Percentiles rank a stretch among this genome's conserved stretches.
Conservation (phyloP, 2,329 filamentous ascomycete genomes). For the Neurospora sp. region DNA sequence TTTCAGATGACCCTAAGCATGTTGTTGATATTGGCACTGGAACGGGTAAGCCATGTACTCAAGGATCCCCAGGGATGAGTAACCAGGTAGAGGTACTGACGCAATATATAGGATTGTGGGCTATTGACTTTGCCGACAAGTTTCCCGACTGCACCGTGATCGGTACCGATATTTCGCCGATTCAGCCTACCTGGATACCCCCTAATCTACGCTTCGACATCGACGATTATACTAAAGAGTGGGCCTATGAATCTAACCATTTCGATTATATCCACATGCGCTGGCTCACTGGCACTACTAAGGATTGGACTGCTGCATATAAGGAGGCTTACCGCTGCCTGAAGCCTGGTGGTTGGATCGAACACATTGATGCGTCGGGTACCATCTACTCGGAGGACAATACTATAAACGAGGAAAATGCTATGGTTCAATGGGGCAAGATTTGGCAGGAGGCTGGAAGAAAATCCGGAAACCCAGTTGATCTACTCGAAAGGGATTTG, state of each 20-base stretch:
- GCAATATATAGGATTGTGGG: neutral
- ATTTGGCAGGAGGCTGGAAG: conserved; percentile 4
- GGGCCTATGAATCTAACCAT: conserved; percentile 32
- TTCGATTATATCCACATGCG: conserved; percentile 52
- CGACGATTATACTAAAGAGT: conserved; percentile 41
- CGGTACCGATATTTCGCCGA: conserved; percentile 47
- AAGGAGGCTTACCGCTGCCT: conserved; percentile 37
- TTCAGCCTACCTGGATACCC: conserved; percentile 46
- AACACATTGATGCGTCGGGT: conserved; percentile 14
- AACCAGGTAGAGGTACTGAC: neutral
- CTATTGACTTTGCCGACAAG: conserved; percentile 23
- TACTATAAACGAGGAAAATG: conserved; percentile 9
- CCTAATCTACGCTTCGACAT: conserved; percentile 46
- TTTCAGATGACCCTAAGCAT: neutral
- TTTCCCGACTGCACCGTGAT: conserved; percentile 35
- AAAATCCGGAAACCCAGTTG: neutral
- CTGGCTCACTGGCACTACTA: conserved; percentile 41
- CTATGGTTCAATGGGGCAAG: conserved; percentile 13
- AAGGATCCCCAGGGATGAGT: too few relatives aligned
- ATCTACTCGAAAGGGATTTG: neutral
- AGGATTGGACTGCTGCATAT: conserved; percentile 42
- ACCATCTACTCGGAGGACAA: conserved; percentile 17
- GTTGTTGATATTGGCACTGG: conserved; percentile 6
- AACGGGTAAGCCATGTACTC: neutral
- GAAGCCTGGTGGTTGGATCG: conserved; percentile 38